Conservation (phyloP, 371 early-diverging fungal species). For the Synchytrium microbalum region DNA sequence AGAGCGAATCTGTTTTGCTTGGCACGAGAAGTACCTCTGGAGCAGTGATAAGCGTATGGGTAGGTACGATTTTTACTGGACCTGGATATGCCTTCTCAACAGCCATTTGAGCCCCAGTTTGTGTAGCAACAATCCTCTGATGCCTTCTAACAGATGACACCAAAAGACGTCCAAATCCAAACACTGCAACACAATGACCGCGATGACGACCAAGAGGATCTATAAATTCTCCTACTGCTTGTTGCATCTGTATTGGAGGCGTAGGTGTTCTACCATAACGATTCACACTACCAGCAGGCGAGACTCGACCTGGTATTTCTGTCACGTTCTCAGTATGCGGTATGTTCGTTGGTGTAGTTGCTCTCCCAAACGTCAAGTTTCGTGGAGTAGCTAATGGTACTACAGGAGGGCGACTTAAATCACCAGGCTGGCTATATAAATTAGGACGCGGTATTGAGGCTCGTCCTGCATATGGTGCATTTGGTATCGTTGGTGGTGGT, state of each 20-base stretch:
- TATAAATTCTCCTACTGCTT: slow-evolving; percentile 27
- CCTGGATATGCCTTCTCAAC: slow-evolving; percentile 33
- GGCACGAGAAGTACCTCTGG: slow-evolving; percentile 1
- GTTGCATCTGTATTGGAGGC: slow-evolving; percentile 23
- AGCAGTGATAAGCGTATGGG: slow-evolving; percentile 3
- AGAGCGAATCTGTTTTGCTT: neutral
- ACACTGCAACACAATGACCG: slow-evolving; percentile 66
- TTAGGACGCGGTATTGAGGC: neutral
- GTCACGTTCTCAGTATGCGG: slow-evolving; percentile 12
- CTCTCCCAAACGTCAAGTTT: slow-evolving; percentile 8
- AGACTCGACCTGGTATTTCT: slow-evolving; percentile 13
- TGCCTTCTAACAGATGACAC: slow-evolving; percentile 65
- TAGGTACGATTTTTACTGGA: slow-evolving; percentile 12
- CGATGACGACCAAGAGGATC: slow-evolving; percentile 62
- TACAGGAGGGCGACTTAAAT: slow-evolving; percentile 6
- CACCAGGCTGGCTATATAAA: slow-evolving; percentile 7
- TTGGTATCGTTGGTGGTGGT: slow-evolving; percentile 26
- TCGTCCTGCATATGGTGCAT: slow-evolving; percentile 2
- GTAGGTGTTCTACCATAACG: slow-evolving; percentile 12
- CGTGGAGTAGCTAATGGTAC: slow-evolving; percentile 9
- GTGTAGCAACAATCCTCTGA: slow-evolving; percentile 47
- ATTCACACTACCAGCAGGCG: slow-evolving; percentile 20
- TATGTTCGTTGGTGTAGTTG: slow-evolving; percentile 10
- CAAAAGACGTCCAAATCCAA: slow-evolving; percentile 80
- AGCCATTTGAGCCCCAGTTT: slow-evolving; percentile 25